Conservation (phyloP, 1,284 basidiomycete genomes). For the Neotropicomus parvogracilis region DNA sequence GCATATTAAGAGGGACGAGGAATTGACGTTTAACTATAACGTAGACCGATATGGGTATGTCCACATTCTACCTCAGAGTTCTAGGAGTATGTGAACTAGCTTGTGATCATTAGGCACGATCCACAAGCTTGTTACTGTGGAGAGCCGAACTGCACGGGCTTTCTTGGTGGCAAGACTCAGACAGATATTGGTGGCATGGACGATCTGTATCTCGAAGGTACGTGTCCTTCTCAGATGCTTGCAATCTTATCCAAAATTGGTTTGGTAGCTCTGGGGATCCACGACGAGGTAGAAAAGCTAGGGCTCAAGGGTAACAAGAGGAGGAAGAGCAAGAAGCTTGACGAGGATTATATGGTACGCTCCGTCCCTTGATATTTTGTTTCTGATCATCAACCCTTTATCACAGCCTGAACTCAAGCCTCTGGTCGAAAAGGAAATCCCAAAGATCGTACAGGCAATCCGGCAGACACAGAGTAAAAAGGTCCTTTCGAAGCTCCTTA, state of each 20-base stretch:
- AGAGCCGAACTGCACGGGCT: slow-evolving; percentile 93
- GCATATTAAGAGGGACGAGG: slow-evolving; percentile 78
- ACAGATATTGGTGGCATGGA: slow-evolving; percentile 94
- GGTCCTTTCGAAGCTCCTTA: slow-evolving; percentile 81
- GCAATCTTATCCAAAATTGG: background rate
- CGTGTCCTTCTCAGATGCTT: slow-evolving; percentile 18
- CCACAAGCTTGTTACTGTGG: slow-evolving; percentile 96
- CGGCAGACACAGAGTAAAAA: slow-evolving; percentile 85
- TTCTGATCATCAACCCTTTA: background rate
- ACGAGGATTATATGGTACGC: slow-evolving; percentile 86
- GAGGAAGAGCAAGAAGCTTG: slow-evolving; percentile 89
- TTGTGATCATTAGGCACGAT: slow-evolving; percentile 66
- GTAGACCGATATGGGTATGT: slow-evolving; percentile 96
- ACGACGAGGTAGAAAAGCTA: slow-evolving; percentile 81
- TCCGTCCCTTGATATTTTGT: background rate
- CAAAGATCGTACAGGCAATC: slow-evolving; percentile 89
- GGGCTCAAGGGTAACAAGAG: slow-evolving; percentile 86
- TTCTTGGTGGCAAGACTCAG: slow-evolving; percentile 97
- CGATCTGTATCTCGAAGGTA: slow-evolving; percentile 92
- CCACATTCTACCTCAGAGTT: background rate
- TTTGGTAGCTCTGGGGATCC: slow-evolving; percentile 83
- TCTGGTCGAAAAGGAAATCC: slow-evolving; percentile 75
- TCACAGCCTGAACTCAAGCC: slow-evolving; percentile 69
- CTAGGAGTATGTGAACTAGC: background rate
- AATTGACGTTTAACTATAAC: slow-evolving; percentile 99